Conservation (phyloP, 768 basidiomycete species). For the Suillus occidentalis region DNA sequence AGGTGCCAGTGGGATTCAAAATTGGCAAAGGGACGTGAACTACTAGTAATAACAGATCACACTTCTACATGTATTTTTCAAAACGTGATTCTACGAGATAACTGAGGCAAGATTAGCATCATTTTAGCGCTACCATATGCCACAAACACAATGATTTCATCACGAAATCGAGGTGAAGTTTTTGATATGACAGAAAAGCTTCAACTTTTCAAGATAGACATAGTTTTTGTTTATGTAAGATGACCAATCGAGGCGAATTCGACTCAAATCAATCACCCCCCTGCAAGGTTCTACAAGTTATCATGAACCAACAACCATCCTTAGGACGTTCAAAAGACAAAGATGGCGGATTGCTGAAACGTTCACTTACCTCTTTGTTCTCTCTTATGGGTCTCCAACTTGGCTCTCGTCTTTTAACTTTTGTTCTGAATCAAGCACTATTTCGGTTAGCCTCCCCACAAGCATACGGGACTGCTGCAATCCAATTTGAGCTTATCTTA, state of each 20-base stretch:
- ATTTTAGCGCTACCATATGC: background rate
- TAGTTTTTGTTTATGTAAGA: no score
- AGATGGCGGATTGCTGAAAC: constrained; percentile 22
- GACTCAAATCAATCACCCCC: no score
- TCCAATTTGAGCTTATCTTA: constrained; percentile 91
- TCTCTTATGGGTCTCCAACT: constrained; percentile 87
- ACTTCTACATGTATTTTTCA: background rate
- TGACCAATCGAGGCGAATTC: no score
- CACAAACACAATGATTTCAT: no score
- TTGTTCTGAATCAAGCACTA: constrained; percentile 84
- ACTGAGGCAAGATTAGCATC: background rate
- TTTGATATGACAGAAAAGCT: no score
- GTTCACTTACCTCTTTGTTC: constrained; percentile 43
- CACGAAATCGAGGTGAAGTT: no score
- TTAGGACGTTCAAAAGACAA: background rate
- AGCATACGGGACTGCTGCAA: constrained; percentile 86
- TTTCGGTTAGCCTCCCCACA: constrained; percentile 81
- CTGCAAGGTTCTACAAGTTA: no score
- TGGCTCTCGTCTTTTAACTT: constrained; percentile 82
- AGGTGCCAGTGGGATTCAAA: background rate
- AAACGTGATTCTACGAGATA: background rate
- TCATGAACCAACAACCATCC: background rate
- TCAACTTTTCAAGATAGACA: no score
- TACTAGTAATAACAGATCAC: background rate
- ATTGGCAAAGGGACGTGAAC: background rate